phyloP scores from a whole-genome alignment of 306 rosid species.

The Quercus aquifolioides region DNA sequence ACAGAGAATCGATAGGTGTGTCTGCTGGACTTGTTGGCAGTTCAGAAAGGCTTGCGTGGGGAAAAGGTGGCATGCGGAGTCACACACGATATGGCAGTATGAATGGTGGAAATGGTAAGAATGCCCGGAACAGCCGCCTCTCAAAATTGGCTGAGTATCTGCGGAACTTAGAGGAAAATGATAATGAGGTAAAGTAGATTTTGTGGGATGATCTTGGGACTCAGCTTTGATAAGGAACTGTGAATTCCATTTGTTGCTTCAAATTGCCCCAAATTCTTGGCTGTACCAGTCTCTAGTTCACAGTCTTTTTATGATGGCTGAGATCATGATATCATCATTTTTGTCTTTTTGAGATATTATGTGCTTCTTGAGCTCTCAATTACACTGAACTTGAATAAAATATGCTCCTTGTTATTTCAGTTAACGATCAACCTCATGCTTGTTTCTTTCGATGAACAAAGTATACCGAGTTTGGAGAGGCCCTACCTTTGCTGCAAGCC shows the following conservation, averaged over 20 bases:
- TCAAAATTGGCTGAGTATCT: slow-evolving; percentile 57
- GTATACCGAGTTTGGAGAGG: slow-evolving; percentile 45
- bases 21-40: slow-evolving; percentile 47
- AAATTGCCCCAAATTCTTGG: slow-evolving; percentile 10
- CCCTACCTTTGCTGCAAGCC: slow-evolving; percentile 64
- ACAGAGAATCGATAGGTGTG: slow-evolving; percentile 42
- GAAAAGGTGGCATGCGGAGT: slow-evolving; percentile 63
- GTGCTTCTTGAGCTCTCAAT: background rate
- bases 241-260: slow-evolving; percentile 13
- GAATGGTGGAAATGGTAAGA: slow-evolving; percentile 48
- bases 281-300: background rate
- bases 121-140: slow-evolving; percentile 44
- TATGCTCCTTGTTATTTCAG: slow-evolving; percentile 35
- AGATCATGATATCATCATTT: background rate
- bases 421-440: slow-evolving; percentile 45
- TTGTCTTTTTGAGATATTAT: background rate
- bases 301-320: background rate
- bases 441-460: slow-evolving; percentile 58
- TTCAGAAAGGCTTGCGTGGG: slow-evolving; percentile 76
- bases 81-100: slow-evolving; percentile 55
- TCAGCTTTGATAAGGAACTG: slow-evolving; percentile 2
- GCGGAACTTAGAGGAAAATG: slow-evolving; percentile 32
- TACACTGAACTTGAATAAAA: background rate
- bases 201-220: slow-evolving; percentile 16
- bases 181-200: slow-evolving; percentile 43